A percentile compares a stretch with the other conserved stretches of the same genome.
These are phyloP conservation scores for Penicillium sp. DNA, from an alignment of 2,329 filamentous ascomycete species.

Conservation along the genomic window DNA sequence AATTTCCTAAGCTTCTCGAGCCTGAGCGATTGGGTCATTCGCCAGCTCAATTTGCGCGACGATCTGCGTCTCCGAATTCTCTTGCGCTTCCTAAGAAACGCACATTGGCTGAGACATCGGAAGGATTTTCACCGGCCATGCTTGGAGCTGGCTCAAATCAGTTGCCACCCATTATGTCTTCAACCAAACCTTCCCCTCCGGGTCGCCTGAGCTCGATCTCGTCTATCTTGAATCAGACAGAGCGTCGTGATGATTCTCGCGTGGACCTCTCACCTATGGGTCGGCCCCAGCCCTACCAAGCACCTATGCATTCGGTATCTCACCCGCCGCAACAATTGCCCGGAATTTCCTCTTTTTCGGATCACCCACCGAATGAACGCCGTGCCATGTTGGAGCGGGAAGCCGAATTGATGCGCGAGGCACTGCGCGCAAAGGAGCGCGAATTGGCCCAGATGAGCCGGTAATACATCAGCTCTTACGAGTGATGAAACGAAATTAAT, in stretches of 20 bases:
- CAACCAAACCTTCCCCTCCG: conserved; percentile 41
- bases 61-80: conserved; percentile 34
- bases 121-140: conserved; percentile 29
- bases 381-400: conserved; percentile 68
- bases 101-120: conserved; percentile 35
- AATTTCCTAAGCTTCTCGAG: conserved; percentile 32
- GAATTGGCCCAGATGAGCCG: conserved; percentile 61
- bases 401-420: conserved; percentile 71
- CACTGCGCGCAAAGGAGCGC: conserved; percentile 70
- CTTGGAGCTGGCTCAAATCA: conserved; percentile 39
- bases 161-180: conserved; percentile 41
- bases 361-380: conserved; percentile 57
- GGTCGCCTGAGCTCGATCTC: conserved; percentile 72
- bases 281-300: conserved; percentile 31
- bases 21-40: conserved; percentile 32
- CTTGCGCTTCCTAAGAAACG: conserved; percentile 37
- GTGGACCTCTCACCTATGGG: conserved; percentile 42
- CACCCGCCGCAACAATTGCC: conserved; percentile 29
- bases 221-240: conserved; percentile 66
- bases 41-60: conserved; percentile 31
- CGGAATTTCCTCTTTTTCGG: conserved; percentile 49
- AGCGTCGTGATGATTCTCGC: conserved; percentile 37
- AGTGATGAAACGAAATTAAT: conserved; percentile 23
- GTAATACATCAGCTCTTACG: conserved; percentile 13
- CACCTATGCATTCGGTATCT: conserved; percentile 21